Percentiles rank a stretch among this genome's conserved stretches.
These are phyloP conservation scores for Aspergillus udagawae DNA, from an alignment of 2,329 filamentous ascomycete genomes.

Conservation along the genomic window DNA sequence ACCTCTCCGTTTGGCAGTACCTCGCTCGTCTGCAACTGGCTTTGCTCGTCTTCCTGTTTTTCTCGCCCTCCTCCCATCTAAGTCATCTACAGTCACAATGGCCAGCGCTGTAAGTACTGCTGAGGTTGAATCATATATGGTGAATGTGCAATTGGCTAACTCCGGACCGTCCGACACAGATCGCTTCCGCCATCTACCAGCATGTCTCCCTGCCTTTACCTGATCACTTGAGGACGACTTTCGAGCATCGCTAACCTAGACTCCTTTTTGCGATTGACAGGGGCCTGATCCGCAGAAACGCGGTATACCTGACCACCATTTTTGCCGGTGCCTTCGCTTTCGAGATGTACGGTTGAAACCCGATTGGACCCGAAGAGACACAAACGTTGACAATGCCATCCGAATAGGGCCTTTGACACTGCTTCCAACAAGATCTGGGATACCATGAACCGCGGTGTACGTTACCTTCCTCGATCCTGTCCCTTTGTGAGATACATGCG, in stretches of 20 bases:
- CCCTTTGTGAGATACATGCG: neutral
- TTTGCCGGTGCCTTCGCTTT: constrained; percentile 86
- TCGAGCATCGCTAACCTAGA: constrained; percentile 15
- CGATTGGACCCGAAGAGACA: constrained; percentile 1
- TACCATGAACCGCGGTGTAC: constrained; percentile 82
- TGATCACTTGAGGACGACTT: neutral
- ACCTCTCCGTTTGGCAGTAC: constrained; percentile 18
- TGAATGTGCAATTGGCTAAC: constrained; percentile 30
- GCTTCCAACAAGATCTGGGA: constrained; percentile 87
- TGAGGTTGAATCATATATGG: constrained; percentile 33
- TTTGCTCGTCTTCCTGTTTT: constrained; percentile 19
- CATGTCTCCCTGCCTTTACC: constrained; percentile 40
- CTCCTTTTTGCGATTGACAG: constrained; percentile 45
- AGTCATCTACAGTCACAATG: constrained; percentile 48
- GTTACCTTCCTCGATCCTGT: constrained; percentile 35
- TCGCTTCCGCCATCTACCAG: constrained; percentile 58
- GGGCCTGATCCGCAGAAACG: constrained; percentile 80
- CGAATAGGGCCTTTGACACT: constrained; percentile 72
- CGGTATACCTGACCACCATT: constrained; percentile 78
- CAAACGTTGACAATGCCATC: constrained; percentile 16
- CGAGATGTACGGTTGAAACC: constrained; percentile 69
- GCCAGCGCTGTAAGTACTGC: constrained; percentile 48
- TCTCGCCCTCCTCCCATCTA: constrained; percentile 16
- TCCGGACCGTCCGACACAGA: constrained; percentile 34
- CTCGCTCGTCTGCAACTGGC: constrained; percentile 5